phyloP scores from a whole-genome alignment of 208 protist genomes.

The Porcisia hertigi region DNA sequence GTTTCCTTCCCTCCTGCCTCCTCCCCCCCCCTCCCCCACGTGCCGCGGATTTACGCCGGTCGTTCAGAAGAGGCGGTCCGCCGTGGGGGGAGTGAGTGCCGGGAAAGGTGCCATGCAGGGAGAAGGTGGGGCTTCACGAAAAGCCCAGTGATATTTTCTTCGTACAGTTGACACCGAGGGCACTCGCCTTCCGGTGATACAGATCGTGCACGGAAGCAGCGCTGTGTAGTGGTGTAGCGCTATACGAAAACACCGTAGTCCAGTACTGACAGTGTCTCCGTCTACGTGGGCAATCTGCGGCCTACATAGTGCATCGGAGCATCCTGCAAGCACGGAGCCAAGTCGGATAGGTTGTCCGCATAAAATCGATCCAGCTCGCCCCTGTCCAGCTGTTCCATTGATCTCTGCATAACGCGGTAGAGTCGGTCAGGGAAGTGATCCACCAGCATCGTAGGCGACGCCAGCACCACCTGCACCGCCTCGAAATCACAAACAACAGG shows the following conservation, averaged over 20 bases:
- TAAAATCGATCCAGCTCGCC: conserved; percentile 84
- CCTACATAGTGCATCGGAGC: conserved; percentile 38
- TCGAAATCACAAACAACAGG: conserved; percentile 51
- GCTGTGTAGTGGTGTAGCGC: too few species aligned
- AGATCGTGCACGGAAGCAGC: not conserved
- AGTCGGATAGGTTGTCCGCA: conserved; percentile 16
- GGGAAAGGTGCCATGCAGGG: not conserved
- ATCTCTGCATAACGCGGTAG: conserved; percentile 49
- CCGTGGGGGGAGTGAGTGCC: not conserved
- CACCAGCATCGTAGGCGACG: conserved; percentile 72
- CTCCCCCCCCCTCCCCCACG: too few species aligned
- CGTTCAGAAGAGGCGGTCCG: not conserved
- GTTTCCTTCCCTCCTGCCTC: not conserved
- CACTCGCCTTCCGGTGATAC: not conserved
- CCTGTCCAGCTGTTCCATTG: conserved; percentile 39
- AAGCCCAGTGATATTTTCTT: not conserved
- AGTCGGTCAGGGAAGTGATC: conserved; percentile 90
- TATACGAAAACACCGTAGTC: conserved; percentile 15
- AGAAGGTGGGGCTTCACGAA: not conserved
- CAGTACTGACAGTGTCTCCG: not conserved
- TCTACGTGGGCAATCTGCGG: not conserved
- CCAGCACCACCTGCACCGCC: conserved; percentile 74
- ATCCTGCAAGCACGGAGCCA: conserved; percentile 3
- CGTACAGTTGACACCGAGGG: too few species aligned
- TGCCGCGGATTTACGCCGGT: not conserved